Percentiles rank a stretch among this genome's conserved stretches.
Conservation (phyloP, 73 alveolate species). For the Tetrahymena elliotti region DNA sequence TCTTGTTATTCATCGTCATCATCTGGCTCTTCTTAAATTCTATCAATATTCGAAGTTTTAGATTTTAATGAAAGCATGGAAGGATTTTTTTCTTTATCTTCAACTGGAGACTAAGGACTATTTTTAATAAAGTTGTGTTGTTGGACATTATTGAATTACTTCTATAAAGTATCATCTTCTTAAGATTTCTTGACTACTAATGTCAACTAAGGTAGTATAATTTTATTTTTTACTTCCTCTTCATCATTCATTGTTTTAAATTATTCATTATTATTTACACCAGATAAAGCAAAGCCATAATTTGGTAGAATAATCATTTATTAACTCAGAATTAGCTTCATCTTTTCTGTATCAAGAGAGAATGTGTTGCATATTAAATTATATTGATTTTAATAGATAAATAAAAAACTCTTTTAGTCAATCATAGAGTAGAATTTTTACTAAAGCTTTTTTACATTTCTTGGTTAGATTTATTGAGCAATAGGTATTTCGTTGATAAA, state of each 20-base stretch:
- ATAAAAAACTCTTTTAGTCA: not conserved
- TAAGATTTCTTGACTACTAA: not conserved
- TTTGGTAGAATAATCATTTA: not conserved
- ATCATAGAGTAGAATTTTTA: not conserved
- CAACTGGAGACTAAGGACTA: not conserved
- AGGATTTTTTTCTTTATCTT: not conserved
- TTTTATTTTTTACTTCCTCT: not conserved
- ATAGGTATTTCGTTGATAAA: not conserved
- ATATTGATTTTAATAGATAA: not conserved
- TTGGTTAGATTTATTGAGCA: not conserved
- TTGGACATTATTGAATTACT: not conserved
- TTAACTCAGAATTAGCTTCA: not conserved
- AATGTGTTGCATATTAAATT: not conserved
- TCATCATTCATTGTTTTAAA: not conserved
- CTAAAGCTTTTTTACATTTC: not conserved
- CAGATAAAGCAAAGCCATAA: not conserved
- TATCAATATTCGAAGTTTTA: not conserved
- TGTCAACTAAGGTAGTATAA: not conserved
- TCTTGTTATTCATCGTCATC: not conserved
- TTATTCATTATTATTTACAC: not conserved
- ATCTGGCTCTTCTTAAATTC: not conserved
- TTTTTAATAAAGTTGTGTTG: not conserved
- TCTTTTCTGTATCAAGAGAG: not conserved
- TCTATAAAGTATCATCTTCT: not conserved
- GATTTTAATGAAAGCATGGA: not conserved